Conservation (phyloP, 2,329 filamentous ascomycete genomes). For the Epichloe sp. region DNA sequence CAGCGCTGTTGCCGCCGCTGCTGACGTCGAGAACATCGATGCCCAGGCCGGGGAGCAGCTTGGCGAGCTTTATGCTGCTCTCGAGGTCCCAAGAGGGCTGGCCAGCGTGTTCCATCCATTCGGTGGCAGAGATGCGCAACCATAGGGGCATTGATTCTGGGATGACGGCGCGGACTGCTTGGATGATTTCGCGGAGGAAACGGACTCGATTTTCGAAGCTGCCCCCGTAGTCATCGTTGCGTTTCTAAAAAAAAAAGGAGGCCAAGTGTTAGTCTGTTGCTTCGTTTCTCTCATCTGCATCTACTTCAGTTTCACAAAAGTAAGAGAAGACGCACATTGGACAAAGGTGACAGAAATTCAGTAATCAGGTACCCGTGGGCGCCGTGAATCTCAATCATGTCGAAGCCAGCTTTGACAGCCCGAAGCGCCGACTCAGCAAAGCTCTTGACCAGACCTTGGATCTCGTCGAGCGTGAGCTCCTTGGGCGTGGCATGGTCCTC, state of each 20-base stretch:
- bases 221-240: slow-evolving; percentile 38
- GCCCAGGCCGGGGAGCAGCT: slow-evolving; percentile 56
- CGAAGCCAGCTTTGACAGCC: slow-evolving; percentile 42
- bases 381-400: slow-evolving; percentile 28
- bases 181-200: slow-evolving; percentile 43
- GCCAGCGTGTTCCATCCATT: slow-evolving; percentile 48
- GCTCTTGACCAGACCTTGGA: slow-evolving; percentile 44
- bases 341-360: slow-evolving; percentile 36
- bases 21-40: slow-evolving; percentile 78
- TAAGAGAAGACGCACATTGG: too few relatives aligned
- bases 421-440: slow-evolving; percentile 39
- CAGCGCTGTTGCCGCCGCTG: slow-evolving; percentile 55
- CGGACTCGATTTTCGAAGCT: slow-evolving; percentile 33
- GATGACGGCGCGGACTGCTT: slow-evolving; percentile 47
- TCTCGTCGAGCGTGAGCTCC: slow-evolving; percentile 50
- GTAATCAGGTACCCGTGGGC: slow-evolving; percentile 47
- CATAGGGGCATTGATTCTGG: slow-evolving; percentile 58
- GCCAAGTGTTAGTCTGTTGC: too few relatives aligned
- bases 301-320: too few relatives aligned
- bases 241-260: slow-evolving; percentile 8
- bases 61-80: slow-evolving; percentile 47
- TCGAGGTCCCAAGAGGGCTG: background rate
- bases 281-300: too few relatives aligned
- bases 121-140: slow-evolving; percentile 58
- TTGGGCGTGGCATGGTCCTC: slow-evolving; percentile 40